These are phyloP conservation scores for Ogataea allantospora DNA, from an alignment of 805 yeast genomes.

Conservation along the genomic window DNA sequence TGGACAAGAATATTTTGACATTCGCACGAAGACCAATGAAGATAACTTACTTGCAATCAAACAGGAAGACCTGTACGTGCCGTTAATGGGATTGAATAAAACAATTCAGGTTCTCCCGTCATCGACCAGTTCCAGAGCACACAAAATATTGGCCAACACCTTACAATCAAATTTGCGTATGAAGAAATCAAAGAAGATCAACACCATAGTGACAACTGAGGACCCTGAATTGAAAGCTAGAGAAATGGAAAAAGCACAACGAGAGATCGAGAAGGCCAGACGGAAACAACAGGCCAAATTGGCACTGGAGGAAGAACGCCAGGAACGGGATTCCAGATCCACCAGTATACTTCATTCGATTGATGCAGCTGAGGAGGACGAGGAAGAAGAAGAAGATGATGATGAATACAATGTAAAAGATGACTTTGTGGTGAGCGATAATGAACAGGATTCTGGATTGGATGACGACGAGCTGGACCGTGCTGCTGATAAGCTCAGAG, in stretches of 20 bases:
- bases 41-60: conserved; percentile 76
- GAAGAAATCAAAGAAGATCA: conserved; percentile 46
- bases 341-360: conserved; percentile 23
- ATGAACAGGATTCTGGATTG: conserved; percentile 31
- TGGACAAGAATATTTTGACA: conserved; percentile 86
- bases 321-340: conserved; percentile 39
- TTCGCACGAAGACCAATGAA: conserved; percentile 57
- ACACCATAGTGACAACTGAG: conserved; percentile 48
- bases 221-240: conserved; percentile 73
- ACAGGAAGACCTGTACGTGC: conserved; percentile 66
- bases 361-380: conserved; percentile 43
- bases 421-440: conserved; percentile 38
- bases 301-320: conserved; percentile 55
- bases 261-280: conserved; percentile 61
- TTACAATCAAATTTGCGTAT: conserved; percentile 48
- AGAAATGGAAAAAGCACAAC: conserved; percentile 64
- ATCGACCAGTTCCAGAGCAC: conserved; percentile 83
- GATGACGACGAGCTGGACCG: conserved; percentile 42
- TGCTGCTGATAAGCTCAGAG: conserved; percentile 59
- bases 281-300: conserved; percentile 56
- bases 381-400: conserved; percentile 30
- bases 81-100: conserved; percentile 63
- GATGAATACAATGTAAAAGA: conserved; percentile 33
- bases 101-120: conserved; percentile 81
- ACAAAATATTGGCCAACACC: conserved; percentile 72